Conservation (phyloP, 345 rosid species). For the Geranium brycei region DNA sequence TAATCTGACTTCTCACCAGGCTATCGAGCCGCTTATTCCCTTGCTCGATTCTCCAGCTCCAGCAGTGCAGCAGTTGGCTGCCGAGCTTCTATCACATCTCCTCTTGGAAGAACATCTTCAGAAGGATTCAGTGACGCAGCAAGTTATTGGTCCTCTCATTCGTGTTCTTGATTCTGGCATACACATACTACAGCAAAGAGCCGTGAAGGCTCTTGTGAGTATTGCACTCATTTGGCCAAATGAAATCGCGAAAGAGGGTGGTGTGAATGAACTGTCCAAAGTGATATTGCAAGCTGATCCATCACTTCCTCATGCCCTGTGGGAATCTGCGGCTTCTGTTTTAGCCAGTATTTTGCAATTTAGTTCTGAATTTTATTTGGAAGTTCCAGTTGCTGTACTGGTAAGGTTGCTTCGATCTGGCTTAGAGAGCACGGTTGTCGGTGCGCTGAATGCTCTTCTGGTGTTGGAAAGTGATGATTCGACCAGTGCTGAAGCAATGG, state of each 20-base stretch:
- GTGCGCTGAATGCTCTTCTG: constrained; percentile 87
- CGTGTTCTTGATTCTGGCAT: constrained; percentile 85
- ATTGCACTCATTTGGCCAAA: constrained; percentile 83
- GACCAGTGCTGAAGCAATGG: constrained; percentile 97
- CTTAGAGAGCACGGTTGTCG: constrained; percentile 65
- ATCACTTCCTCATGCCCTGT: constrained; percentile 69
- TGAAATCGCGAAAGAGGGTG: constrained; percentile 95
- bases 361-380: constrained; percentile 90
- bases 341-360: constrained; percentile 78
- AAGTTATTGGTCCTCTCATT: constrained; percentile 72
- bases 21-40: constrained; percentile 85
- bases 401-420: constrained; percentile 85
- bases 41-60: constrained; percentile 88
- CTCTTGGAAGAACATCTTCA: constrained; percentile 80
- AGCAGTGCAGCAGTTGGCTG: constrained; percentile 93
- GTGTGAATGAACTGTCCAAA: constrained; percentile 82
- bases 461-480: constrained; percentile 95
- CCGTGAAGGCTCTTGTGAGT: constrained; percentile 92
- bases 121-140: constrained; percentile 73
- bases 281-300: constrained; percentile 93
- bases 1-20: constrained; percentile 66
- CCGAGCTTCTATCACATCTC: constrained; percentile 93
- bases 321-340: constrained; percentile 97
- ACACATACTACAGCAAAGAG: constrained; percentile 92
- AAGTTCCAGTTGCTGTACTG: constrained; percentile 91